Evolutionary conservation across 345 rosid genomes (phyloP).

Genomic region (Hibiscus tridactylites): DNA sequence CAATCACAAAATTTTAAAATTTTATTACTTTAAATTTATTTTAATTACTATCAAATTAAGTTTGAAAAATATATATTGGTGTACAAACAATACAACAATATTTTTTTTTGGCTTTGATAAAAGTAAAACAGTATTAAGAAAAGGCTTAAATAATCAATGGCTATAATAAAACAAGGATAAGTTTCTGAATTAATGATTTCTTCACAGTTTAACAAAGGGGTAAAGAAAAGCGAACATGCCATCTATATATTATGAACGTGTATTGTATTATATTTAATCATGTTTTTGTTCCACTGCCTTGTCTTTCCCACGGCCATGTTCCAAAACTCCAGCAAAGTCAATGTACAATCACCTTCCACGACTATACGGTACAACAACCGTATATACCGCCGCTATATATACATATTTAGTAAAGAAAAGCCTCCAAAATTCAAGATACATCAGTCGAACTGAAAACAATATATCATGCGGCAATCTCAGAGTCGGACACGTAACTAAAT

Average conservation of each 20-base stretch:
- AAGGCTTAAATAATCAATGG: too few species aligned
- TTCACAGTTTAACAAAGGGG: conserved; percentile 2
- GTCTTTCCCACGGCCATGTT: neutral
- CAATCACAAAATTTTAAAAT: too few species aligned
- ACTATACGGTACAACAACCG: neutral
- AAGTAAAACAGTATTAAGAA: neutral
- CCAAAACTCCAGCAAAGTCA: conserved; percentile 1
- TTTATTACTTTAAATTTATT: too few species aligned
- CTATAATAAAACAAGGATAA: neutral
- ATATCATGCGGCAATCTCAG: conserved; percentile 40
- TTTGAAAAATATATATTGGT: too few species aligned
- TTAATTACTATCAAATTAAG: too few species aligned
- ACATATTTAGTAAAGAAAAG: neutral
- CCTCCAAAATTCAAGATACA: neutral
- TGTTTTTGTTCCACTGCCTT: neutral
- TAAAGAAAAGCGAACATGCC: neutral
- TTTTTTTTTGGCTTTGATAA: too few species aligned
- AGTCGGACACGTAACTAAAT: conserved; percentile 43
- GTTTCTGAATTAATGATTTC: neutral
- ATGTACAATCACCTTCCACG: neutral
- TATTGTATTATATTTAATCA: neutral
- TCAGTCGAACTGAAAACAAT: neutral
- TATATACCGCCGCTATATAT: neutral
- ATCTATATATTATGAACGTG: neutral
- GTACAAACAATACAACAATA: too few species aligned